phyloP scores from a whole-genome alignment of 257 asterid genomes.

The Nicotiana knightiana region DNA sequence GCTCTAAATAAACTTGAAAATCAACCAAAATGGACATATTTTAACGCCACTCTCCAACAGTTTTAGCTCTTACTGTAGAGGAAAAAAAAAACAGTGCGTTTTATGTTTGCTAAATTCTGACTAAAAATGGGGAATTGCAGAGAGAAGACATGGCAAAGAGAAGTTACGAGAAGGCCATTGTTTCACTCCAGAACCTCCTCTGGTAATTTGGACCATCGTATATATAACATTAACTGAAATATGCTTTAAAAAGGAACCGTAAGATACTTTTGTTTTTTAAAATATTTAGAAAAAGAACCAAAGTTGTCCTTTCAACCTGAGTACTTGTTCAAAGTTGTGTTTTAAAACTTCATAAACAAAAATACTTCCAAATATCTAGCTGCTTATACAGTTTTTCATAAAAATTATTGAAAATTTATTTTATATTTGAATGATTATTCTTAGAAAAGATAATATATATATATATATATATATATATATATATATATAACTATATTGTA shows the following conservation, averaged over 20 bases:
- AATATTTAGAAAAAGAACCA: not conserved
- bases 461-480: too few relatives aligned
- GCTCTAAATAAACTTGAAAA: too few relatives aligned
- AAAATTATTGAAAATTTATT: not conserved
- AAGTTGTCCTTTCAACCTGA: too few relatives aligned
- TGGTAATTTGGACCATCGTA: conserved; percentile 24
- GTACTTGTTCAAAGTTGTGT: not conserved
- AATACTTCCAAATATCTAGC: not conserved
- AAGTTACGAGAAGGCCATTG: conserved; percentile 69
- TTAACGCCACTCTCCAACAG: too few relatives aligned
- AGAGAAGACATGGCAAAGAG: conserved; percentile 70
- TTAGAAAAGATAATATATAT: too few relatives aligned
- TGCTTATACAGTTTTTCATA: not conserved
- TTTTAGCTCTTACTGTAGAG: too few relatives aligned
- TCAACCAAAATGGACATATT: too few relatives aligned
- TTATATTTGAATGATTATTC: not conserved
- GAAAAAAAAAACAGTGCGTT: too few relatives aligned
- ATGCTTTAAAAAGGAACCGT: not conserved
- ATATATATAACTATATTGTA: too few relatives aligned
- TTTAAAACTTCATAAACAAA: not conserved
- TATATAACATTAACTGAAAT: not conserved
- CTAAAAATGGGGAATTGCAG: conserved; percentile 34
- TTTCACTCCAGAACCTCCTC: conserved; percentile 65
- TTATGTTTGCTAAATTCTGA: not conserved
- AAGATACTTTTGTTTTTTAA: not conserved